Base-by-base conservation (phyloP, 2,329 filamentous ascomycete genomes). In the Colletotrichum chlorophyti region DNA sequence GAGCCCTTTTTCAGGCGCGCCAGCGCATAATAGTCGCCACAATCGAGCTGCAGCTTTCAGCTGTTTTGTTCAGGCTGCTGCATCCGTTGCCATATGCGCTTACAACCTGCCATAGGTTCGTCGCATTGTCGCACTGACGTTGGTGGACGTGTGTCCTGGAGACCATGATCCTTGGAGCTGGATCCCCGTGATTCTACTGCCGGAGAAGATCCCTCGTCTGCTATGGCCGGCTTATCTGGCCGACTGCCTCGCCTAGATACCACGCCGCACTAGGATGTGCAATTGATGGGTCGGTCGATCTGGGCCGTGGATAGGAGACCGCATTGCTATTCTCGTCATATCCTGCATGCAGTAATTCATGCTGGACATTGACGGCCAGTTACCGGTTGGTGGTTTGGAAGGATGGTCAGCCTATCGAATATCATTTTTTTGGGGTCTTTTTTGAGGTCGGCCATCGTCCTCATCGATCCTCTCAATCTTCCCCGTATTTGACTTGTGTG, bases 11-110 rank as follows among this genome's bases (percentile, higher is more conserved):
- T 53, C 46, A 63, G 53, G 60, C 53, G 61, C 61, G 61, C 53
- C 48, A 53, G 53, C 58, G 59, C 53, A 61, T 54, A 49, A 55
- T 53, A 40, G 50, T 62, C 59, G 61, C 61, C 61, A 63, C 61
- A 43, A 42, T 46, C 49, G 35, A 60, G 53, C 53, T 60, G 58
- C 58, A 53, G 42, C 46, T 58, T 58, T 60, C 58, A 60, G 58
- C 58, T 60, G 52, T 46, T 53, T 46, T 21, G 19, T 29, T 41
- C 34, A 41, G 37, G 35, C 24, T 37, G 40, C 31, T 35, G 31
- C 45, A n/a, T n/a, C n/a, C n/a, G 15, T 37, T 23, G 34, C 38
- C 37, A 60, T 52, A 32, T 57, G 17, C 29, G 26, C 27, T 24
- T 23, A 23, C n/a, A n/a, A n/a, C n/a, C n/a, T n/a, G n/a, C n/a